A percentile compares a stretch with the other conserved stretches of the same genome.
Conservation (phyloP, 1,284 basidiomycete genomes). For the Dichomitus squalens region DNA sequence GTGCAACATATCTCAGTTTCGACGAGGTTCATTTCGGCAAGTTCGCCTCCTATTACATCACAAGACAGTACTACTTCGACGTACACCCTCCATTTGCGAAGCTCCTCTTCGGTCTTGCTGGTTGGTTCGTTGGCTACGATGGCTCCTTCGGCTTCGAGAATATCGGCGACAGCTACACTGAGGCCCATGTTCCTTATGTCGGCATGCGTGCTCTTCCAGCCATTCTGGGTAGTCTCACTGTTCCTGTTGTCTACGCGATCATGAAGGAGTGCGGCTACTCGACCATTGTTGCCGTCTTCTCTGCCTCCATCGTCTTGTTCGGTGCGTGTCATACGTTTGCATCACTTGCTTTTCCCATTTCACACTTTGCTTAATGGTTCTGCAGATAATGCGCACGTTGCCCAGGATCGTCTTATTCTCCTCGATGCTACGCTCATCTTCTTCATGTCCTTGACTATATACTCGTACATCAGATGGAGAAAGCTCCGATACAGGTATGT, state of each 20-base stretch:
- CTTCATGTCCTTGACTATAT: constrained; percentile 94
- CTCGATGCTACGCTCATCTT: constrained; percentile 95
- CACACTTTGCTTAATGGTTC: constrained; percentile 5
- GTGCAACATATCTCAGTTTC: constrained; percentile 56
- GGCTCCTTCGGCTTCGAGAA: constrained; percentile 93
- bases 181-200: constrained; percentile 89
- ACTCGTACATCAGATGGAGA: constrained; percentile 95
- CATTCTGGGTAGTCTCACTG: constrained; percentile 85
- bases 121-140: constrained; percentile 96
- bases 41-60: constrained; percentile 91
- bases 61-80: constrained; percentile 97
- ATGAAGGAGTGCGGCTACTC: constrained; percentile 99
- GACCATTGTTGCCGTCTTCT: constrained; percentile 86
- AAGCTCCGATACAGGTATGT: constrained; percentile 89
- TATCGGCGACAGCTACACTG: constrained; percentile 93
- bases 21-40: constrained; percentile 98
- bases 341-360: not conserved
- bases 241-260: constrained; percentile 92
- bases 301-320: constrained; percentile 83
- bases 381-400: constrained; percentile 93
- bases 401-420: constrained; percentile 94
- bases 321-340: constrained; percentile 47
- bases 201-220: constrained; percentile 93
- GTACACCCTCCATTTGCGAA: constrained; percentile 98
- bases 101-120: constrained; percentile 88